These are phyloP conservation scores for Balakata baccata DNA, from an alignment of 345 rosid genomes.

Conservation along the genomic window DNA sequence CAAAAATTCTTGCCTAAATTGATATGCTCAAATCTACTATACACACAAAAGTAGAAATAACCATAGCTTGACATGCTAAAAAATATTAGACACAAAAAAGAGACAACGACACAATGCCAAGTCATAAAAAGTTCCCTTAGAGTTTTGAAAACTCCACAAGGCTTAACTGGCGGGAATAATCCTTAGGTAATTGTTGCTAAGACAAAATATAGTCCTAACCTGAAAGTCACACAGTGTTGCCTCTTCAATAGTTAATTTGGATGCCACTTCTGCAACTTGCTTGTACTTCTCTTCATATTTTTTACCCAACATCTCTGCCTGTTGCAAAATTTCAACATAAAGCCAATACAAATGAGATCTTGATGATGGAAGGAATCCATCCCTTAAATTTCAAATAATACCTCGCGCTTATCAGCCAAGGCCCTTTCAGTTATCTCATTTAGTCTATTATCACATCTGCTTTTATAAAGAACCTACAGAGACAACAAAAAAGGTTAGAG, in stretches of 20 bases:
- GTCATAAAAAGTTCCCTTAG: constrained; percentile 1
- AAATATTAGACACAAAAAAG: not conserved
- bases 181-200: not conserved
- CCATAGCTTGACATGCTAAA: not conserved
- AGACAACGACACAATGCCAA: not conserved
- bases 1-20: not conserved
- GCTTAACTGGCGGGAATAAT: not conserved
- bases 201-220: constrained; percentile 39
- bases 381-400: constrained; percentile 26
- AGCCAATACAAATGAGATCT: constrained; percentile 19
- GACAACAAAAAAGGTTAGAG: not conserved
- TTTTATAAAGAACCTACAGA: constrained; percentile 72
- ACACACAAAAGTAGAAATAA: not conserved
- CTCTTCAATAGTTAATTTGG: constrained; percentile 91
- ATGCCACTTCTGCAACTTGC: constrained; percentile 92
- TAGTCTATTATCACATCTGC: constrained; percentile 91
- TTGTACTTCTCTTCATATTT: constrained; percentile 97
- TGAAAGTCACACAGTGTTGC: constrained; percentile 88
- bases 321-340: constrained; percentile 26
- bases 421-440: constrained; percentile 97
- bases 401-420: constrained; percentile 90
- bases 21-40: not conserved
- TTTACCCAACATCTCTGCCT: constrained; percentile 86
- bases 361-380: constrained; percentile 10
- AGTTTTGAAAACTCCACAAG: not conserved